Conservation (phyloP, 176 grass and related monocot species). For the Luzula sylvatica region DNA sequence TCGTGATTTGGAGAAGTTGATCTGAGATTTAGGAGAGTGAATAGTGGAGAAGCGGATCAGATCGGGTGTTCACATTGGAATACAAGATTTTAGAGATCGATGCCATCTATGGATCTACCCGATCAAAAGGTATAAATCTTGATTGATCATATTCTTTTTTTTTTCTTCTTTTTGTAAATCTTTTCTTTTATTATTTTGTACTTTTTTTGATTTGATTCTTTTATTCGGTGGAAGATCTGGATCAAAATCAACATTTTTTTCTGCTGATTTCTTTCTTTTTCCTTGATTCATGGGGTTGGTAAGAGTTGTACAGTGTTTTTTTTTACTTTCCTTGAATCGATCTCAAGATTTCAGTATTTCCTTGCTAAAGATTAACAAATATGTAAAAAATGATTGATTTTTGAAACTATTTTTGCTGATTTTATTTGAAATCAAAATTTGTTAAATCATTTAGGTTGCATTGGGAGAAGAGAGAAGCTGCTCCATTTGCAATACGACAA, state of each 20-base stretch:
- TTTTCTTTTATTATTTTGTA: neutral
- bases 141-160: neutral
- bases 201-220: neutral
- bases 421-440: neutral
- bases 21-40: neutral
- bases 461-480: conserved; percentile 38
- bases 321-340: neutral
- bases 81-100: neutral
- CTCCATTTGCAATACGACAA: conserved; percentile 68
- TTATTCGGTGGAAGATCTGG: neutral
- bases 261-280: neutral
- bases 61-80: conserved; percentile 3
- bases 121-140: conserved; percentile 27
- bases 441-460: conserved; percentile 1
- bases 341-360: neutral
- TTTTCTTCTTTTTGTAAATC: neutral
- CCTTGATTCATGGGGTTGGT: no score
- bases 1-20: neutral
- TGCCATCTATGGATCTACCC: conserved; percentile 35
- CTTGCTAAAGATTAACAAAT: neutral
- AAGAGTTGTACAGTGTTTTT: no score
- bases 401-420: neutral
- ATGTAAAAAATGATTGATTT: neutral
- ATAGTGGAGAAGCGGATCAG: conserved; percentile 6
- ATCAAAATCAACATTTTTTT: neutral